phyloP scores from a whole-genome alignment of 805 yeast genomes.

The Isabelozyma gotoi region DNA sequence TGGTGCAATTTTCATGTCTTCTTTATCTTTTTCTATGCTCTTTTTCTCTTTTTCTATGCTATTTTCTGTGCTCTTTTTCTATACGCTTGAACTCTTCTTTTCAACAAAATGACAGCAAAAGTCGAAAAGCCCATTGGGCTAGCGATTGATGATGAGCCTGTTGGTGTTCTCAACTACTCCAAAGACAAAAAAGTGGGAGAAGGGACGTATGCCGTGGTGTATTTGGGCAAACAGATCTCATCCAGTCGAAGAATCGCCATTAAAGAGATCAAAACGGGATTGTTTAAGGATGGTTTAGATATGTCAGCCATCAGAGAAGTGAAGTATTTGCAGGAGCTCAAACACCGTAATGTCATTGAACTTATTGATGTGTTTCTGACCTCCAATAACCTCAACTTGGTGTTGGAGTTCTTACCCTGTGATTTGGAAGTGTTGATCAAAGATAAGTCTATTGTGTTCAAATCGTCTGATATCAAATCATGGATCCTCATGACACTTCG shows the following conservation, averaged over 20 bases:
- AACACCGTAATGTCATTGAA: constrained; percentile 74
- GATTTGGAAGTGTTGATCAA: constrained; percentile 89
- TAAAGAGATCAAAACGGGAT: constrained; percentile 92
- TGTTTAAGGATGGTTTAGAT: constrained; percentile 93
- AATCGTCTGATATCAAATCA: constrained; percentile 83
- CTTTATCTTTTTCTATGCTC: not conserved
- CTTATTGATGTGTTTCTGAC: constrained; percentile 82
- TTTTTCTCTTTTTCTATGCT: not conserved
- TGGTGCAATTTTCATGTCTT: not conserved
- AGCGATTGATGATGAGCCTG: not conserved
- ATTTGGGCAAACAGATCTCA: constrained; percentile 68
- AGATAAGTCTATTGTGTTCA: constrained; percentile 72
- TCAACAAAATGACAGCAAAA: not conserved
- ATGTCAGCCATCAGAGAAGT: constrained; percentile 97
- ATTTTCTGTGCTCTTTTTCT: not conserved
- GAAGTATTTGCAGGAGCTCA: constrained; percentile 79
- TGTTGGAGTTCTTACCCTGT: constrained; percentile 83
- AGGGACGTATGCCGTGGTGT: constrained; percentile 98
- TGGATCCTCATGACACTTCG: constrained; percentile 94
- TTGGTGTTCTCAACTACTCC: constrained; percentile 25
- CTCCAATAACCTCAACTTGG: constrained; percentile 68
- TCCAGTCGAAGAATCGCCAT: constrained; percentile 71
- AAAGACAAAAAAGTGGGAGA: constrained; percentile 91
- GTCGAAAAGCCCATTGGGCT: not conserved
- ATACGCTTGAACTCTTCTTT: no score